Evolutionary conservation across 148 eudicot species (phyloP), one percentile per base, ranked within the genome.

Genomic region (Rhododendron kiyosumense): DNA sequence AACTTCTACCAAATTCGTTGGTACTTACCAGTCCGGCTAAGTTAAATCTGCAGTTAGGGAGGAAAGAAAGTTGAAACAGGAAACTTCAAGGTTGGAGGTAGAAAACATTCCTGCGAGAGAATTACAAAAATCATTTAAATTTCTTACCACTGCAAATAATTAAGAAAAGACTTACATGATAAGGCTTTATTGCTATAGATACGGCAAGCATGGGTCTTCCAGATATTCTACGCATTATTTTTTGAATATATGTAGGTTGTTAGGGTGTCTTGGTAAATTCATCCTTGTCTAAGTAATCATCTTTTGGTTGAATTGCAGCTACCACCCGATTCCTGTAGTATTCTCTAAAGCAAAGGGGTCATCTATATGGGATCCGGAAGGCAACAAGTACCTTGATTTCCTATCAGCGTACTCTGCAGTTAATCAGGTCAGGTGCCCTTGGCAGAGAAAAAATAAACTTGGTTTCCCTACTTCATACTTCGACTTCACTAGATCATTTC

Each of bases 321-420:
- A 97, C 90, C 99, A 97, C 83, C 99, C 99, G 5, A 90, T 97
- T 86, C 99, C 99, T 4, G 85, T 95, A 86, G 99, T 97, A 81
- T 97, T 97, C 82, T 92, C 98, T 84, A 93, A 97, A 88, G 99
- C 94, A 71, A 94, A 90, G 84, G 99, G 98, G 45, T 92, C 99
- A 73, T 86, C 93, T 57, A 90, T 97, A 43, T 95, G 98, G 97
- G 99, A 97, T 91, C 99, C 99, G n/a, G 99, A 97, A 92, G 99
- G 99, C 84, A 95, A 95, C 79, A 93, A 89, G 81, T 97, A 95
- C 89, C 87, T 97, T 28, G 99, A 97, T 89, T 97, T 95, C 85
- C 93, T 97, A n/a, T 90, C 99, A 46, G 98, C 96, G 84, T 97
- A 97, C 90, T 97, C 99, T 86, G 99, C 99, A 38, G 99, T 94